Conservation (phyloP, 106 monocot species). For the Hemerocallis citrina region DNA sequence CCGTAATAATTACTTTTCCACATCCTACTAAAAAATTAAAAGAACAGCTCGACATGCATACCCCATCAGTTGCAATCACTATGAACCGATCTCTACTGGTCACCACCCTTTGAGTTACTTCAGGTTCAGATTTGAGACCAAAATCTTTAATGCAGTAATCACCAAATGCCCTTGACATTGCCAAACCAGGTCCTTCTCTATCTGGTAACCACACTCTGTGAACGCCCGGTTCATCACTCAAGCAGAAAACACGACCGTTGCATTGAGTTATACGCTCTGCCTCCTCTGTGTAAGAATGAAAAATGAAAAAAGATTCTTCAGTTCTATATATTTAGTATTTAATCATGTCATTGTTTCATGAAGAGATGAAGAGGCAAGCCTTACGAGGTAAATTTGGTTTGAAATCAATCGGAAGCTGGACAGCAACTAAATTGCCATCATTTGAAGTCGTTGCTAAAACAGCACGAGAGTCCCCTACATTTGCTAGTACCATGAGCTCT, state of each 20-base stretch:
- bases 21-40: no score
- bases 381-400: conserved; percentile 79
- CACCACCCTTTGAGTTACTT: conserved; percentile 58
- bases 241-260: conserved; percentile 73
- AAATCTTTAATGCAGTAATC: conserved; percentile 73
- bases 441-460: conserved; percentile 65
- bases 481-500: conserved; percentile 66
- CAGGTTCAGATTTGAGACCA: conserved; percentile 81
- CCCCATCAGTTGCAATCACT: conserved; percentile 93
- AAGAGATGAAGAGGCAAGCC: conserved; percentile 5
- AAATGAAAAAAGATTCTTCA: not conserved
- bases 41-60: no score
- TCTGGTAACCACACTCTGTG: conserved; percentile 76
- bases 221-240: conserved; percentile 75
- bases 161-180: conserved; percentile 97
- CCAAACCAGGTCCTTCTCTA: conserved; percentile 57
- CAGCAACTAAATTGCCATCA: conserved; percentile 46
- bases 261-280: conserved; percentile 68
- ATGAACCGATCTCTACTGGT: conserved; percentile 58
- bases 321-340: not conserved
- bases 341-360: not conserved
- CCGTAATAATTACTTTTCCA: no score
- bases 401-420: conserved; percentile 79
- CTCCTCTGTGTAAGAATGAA: conserved; percentile 56
- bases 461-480: conserved; percentile 92